phyloP scores from a whole-genome alignment of 768 basidiomycete genomes.

The Pleurotus salmoneostramineus region DNA sequence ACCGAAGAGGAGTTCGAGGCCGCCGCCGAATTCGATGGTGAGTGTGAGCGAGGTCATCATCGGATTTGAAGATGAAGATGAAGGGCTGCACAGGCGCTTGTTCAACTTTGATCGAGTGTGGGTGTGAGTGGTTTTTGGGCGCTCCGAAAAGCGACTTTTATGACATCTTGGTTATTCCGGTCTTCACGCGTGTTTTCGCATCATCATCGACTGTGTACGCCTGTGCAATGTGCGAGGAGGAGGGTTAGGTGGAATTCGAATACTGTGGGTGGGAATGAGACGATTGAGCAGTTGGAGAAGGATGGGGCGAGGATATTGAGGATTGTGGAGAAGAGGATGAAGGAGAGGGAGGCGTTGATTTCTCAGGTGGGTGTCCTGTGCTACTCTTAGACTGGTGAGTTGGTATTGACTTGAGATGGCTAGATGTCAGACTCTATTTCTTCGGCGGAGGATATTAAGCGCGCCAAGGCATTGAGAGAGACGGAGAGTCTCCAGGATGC shows the following conservation, averaged over 20 bases:
- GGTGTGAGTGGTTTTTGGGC: too few species aligned
- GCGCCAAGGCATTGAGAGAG: slow-evolving; percentile 63
- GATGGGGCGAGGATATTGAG: slow-evolving; percentile 50
- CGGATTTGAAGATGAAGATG: neutral
- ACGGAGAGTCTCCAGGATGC: slow-evolving; percentile 61
- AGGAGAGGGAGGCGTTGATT: slow-evolving; percentile 41
- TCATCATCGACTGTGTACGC: neutral
- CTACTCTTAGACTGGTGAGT: neutral
- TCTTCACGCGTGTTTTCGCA: neutral
- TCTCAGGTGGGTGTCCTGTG: slow-evolving; percentile 31
- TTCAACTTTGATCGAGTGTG: neutral
- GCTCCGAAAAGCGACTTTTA: neutral
- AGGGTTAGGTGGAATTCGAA: neutral
- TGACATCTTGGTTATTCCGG: slow-evolving; percentile 1
- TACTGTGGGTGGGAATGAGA: neutral
- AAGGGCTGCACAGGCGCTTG: neutral
- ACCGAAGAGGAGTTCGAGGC: slow-evolving; percentile 81
- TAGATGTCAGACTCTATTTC: slow-evolving; percentile 54
- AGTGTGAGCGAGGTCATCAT: slow-evolving; percentile 27
- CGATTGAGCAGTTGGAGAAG: slow-evolving; percentile 16
- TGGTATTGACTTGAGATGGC: slow-evolving; percentile 7
- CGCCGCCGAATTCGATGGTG: slow-evolving; percentile 79
- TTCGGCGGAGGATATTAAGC: slow-evolving; percentile 51
- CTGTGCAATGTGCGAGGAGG: too few species aligned
- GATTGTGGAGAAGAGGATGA: slow-evolving; percentile 49